Evolutionary conservation across 768 basidiomycete species (phyloP).

Genomic region (Amyloporia xantha): DNA sequence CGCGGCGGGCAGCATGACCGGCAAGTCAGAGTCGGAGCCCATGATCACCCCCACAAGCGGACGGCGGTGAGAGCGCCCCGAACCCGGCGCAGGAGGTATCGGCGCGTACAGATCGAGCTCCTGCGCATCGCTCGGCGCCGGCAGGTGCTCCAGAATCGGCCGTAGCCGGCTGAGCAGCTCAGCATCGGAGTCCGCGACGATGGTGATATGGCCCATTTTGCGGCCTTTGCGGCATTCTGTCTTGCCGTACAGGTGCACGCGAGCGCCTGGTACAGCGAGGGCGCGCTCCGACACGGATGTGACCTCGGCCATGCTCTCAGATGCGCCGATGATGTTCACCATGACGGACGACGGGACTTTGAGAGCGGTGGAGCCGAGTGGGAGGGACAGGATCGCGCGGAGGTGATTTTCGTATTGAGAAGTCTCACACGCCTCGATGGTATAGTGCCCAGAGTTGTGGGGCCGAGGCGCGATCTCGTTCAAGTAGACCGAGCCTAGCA

Average conservation of each 20-base stretch:
- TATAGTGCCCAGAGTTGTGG: slow-evolving; percentile 98
- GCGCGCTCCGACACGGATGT: slow-evolving; percentile 50
- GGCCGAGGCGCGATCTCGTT: slow-evolving; percentile 98
- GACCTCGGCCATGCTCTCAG: slow-evolving; percentile 58
- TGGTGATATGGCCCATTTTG: slow-evolving; percentile 97
- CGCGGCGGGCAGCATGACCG: slow-evolving; percentile 85
- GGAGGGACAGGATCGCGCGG: slow-evolving; percentile 85
- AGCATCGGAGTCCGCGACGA: slow-evolving; percentile 79
- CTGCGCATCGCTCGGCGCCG: slow-evolving; percentile 31
- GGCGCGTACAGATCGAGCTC: slow-evolving; percentile 55
- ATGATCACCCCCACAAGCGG: slow-evolving; percentile 93
- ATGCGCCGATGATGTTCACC: slow-evolving; percentile 92
- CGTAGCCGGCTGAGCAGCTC: slow-evolving; percentile 63
- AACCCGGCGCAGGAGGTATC: slow-evolving; percentile 32
- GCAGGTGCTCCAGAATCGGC: slow-evolving; percentile 63
- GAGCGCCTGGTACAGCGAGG: slow-evolving; percentile 64
- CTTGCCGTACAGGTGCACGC: slow-evolving; percentile 94
- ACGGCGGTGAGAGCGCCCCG: slow-evolving; percentile 51
- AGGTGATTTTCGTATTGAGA: slow-evolving; percentile 98
- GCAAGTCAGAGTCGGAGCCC: slow-evolving; percentile 98
- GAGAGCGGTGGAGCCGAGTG: slow-evolving; percentile 81
- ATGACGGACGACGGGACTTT: slow-evolving; percentile 85
- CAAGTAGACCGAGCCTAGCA: slow-evolving; percentile 70
- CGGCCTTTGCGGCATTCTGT: slow-evolving; percentile 79
- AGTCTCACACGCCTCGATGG: slow-evolving; percentile 94